Conservation (phyloP, 2,329 filamentous ascomycete genomes). For the Colletotrichum caudatum region DNA sequence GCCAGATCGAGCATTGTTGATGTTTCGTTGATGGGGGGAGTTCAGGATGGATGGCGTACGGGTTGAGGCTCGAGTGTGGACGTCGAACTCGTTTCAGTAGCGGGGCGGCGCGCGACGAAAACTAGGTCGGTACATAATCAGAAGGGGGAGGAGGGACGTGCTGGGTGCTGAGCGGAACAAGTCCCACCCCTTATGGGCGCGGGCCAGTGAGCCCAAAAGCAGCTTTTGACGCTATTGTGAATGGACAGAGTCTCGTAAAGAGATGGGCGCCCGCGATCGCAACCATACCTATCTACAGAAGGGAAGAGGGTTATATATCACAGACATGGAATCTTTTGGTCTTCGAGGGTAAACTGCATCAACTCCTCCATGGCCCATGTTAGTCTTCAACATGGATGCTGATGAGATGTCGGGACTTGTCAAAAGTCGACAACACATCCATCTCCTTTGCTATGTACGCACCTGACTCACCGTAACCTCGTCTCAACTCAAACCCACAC, state of each 20-base stretch:
- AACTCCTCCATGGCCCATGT: too few relatives aligned
- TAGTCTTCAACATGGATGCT: neutral
- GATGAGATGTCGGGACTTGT: neutral
- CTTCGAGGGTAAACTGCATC: neutral
- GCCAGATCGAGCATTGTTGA: constrained; percentile 15
- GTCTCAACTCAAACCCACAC: too few relatives aligned
- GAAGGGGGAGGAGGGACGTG: neutral
- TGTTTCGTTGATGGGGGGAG: neutral
- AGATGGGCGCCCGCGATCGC: neutral
- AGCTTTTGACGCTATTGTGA: neutral
- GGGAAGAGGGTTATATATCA: neutral
- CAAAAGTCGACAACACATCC: neutral
- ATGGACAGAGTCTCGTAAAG: neutral
- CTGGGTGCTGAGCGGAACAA: neutral
- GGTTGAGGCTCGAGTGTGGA: constrained; percentile 2
- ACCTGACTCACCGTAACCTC: neutral
- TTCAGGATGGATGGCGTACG: neutral
- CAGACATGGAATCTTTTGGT: neutral
- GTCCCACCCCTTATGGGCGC: neutral
- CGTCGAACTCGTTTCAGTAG: neutral
- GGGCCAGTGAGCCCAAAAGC: neutral
- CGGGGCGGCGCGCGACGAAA: neutral
- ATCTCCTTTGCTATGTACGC: too few relatives aligned
- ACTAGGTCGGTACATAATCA: neutral
- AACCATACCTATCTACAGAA: neutral